Evolutionary conservation across 202 grass and related monocot genomes (phyloP).

Genomic region (Bolboschoenoplectus hybrid): DNA sequence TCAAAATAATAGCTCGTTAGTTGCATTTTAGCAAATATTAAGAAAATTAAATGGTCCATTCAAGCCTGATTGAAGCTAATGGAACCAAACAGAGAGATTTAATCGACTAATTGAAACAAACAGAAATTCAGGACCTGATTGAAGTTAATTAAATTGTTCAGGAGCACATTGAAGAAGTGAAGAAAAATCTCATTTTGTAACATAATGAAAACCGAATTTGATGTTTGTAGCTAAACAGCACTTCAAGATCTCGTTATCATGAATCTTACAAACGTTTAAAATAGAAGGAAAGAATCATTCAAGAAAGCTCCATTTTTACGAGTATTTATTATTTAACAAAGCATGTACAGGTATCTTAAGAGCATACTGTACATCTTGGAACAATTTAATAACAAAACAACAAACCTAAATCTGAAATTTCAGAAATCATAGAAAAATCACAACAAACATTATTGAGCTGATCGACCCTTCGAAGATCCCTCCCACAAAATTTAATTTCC

Average conservation of each 20-base stretch:
- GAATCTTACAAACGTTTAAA: not conserved
- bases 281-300: not conserved
- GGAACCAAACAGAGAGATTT: no score
- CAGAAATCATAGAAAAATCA: constrained; percentile 20
- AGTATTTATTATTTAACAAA: not conserved
- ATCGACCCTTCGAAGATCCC: not conserved
- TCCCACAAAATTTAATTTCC: not conserved
- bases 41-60: no score
- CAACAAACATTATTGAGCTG: not conserved
- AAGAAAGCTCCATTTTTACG: not conserved
- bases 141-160: no score
- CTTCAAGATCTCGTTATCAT: not conserved
- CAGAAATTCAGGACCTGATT: no score
- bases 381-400: not conserved
- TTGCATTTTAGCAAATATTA: no score
- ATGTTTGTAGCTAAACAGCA: no score
- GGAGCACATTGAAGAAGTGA: no score
- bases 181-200: no score
- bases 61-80: no score
- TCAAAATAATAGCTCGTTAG: no score
- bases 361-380: constrained; percentile 26
- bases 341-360: constrained; percentile 24
- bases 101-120: no score
- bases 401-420: constrained; percentile 12
- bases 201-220: no score